phyloP scores from a whole-genome alignment of 2,329 filamentous ascomycete species.

The Cylindrodendrum hubeiense region DNA sequence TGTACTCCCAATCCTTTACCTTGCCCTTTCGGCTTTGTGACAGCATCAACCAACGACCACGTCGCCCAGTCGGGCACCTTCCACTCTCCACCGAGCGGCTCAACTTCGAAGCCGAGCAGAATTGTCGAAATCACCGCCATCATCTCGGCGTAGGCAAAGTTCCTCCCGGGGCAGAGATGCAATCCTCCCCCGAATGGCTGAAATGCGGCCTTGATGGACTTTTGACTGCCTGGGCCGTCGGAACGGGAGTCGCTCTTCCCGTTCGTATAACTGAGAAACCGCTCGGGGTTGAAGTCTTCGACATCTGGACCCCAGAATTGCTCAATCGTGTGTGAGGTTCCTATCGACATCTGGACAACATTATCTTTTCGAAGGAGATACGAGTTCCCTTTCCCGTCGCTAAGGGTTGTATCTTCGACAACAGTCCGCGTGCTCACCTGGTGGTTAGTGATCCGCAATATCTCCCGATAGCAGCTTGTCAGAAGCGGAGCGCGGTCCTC shows the following conservation, averaged over 20 bases:
- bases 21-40: slow-evolving; percentile 9
- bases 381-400: slow-evolving; percentile 31
- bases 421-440: slow-evolving; percentile 53
- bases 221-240: background rate
- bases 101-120: slow-evolving; percentile 16
- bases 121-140: slow-evolving; percentile 10
- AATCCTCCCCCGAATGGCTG: slow-evolving; percentile 17
- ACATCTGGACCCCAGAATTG: slow-evolving; percentile 33
- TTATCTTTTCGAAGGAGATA: slow-evolving; percentile 43
- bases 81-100: slow-evolving; percentile 16
- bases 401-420: slow-evolving; percentile 51
- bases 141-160: slow-evolving; percentile 23
- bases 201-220: background rate
- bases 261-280: slow-evolving; percentile 13
- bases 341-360: slow-evolving; percentile 32
- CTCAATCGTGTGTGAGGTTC: slow-evolving; percentile 23
- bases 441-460: slow-evolving; percentile 53
- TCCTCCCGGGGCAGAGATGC: slow-evolving; percentile 18
- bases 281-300: slow-evolving; percentile 21
- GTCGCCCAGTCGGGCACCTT: background rate
- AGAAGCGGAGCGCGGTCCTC: slow-evolving; percentile 52
- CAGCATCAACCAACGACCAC: slow-evolving; percentile 6
- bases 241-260: background rate
- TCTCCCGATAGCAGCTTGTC: slow-evolving; percentile 53
- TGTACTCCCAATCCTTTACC: background rate